Evolutionary conservation across 164 flowering plant species (phyloP), one percentile per base, ranked within the genome.

Genomic region (Piper betle): DNA sequence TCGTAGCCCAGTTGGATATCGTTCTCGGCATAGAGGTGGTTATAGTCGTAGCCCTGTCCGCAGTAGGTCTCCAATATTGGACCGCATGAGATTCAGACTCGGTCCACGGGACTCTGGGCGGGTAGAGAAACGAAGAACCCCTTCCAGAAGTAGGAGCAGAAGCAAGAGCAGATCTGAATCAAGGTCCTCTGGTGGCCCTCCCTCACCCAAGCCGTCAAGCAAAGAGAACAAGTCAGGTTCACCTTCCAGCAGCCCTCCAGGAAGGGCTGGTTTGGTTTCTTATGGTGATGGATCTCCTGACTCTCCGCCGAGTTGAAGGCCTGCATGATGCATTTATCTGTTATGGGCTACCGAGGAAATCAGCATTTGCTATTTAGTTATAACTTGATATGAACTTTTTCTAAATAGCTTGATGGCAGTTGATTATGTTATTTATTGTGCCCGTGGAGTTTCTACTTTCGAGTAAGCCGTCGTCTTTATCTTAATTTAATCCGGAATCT

Each of bases 1-100:
- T 25, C 85, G 80, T 39, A 88, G 99, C 58, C 99, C 99, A 39
- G 64, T 72, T 9, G 81, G 81, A 5, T 82, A 84, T 66, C 81
- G 91, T 10, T 54, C 74, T 59, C 84, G 96, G 3, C 69, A 60
- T 10, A 68, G 56, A 59, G 68, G 57, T 12, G 86, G 85, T 4
- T 78, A 75, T 58, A 84, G 86, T 63, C 85, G 79, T 0, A 83
- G 87, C 64, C 91, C 96, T 1, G 63, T 69, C 33, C 79, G 84
- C 38, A 80, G 89, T 64, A 85, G 79, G 19, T 83, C 96, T 46
- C 96, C 91, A 19, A 70, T 73, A 15, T 25, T 50, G 41, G 84
- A 79, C 57, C 58, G 64, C 13, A 52, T 82, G 37, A 72, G 82
- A 53, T 73, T 79, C 33, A 85, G 82, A 37, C 75, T 65, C 0